These are phyloP conservation scores for Cymbopogon flexuosus DNA, from an alignment of 202 grass and related monocot genomes.

Conservation along the genomic window DNA sequence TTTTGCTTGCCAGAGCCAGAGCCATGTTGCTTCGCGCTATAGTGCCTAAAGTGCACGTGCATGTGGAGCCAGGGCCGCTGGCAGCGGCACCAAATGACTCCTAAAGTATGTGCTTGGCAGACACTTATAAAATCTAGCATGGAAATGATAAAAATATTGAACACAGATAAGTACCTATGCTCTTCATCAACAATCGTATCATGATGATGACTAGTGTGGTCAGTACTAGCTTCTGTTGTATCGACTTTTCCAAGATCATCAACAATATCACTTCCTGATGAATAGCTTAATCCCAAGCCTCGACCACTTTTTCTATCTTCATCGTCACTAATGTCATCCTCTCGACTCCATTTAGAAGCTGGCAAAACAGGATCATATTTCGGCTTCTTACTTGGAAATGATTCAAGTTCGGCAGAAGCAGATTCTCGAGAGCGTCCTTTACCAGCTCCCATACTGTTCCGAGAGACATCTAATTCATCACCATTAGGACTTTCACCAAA, in stretches of 20 bases:
- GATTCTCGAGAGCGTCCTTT: conserved; percentile 9
- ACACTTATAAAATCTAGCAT: conserved; percentile 15
- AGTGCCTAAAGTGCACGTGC: background rate
- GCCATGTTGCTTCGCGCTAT: background rate
- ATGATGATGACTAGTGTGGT: conserved; percentile 37
- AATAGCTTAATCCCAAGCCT: conserved; percentile 85
- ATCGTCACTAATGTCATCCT: conserved; percentile 62
- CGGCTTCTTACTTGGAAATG: conserved; percentile 46
- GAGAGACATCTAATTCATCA: conserved; percentile 29
- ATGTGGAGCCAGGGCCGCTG: background rate
- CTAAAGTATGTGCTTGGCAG: background rate
- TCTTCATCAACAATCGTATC: conserved; percentile 80
- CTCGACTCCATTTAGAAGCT: conserved; percentile 90
- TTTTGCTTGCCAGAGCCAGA: background rate
- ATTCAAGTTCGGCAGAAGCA: conserved; percentile 27
- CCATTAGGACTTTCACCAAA: conserved; percentile 38
- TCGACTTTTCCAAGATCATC: conserved; percentile 46
- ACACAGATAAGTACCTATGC: conserved; percentile 47
- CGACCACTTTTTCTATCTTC: conserved; percentile 60
- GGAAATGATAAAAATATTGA: conserved; percentile 16
- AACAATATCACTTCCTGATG: conserved; percentile 78
- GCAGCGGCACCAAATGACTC: background rate
- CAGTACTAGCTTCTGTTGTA: conserved; percentile 43
- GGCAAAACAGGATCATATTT: conserved; percentile 72
- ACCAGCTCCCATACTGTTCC: conserved; percentile 26